Conservation (phyloP, 768 basidiomycete species). For the Tulasnella sp. region DNA sequence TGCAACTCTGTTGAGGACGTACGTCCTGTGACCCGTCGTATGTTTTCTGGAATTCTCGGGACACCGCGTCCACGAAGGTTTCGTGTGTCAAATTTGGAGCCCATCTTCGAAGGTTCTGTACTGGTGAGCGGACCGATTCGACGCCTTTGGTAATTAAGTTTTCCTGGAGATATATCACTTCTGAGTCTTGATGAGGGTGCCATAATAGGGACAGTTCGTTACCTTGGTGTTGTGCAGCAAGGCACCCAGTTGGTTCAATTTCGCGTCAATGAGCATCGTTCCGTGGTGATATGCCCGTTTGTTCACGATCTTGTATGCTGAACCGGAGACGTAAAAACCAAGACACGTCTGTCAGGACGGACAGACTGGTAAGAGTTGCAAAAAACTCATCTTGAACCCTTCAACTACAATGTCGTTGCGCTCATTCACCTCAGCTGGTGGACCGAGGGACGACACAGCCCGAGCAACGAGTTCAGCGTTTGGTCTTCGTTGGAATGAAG, state of each 20-base stretch:
- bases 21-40: conserved; percentile 46
- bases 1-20: not conserved
- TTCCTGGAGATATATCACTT: conserved; percentile 51
- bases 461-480: conserved; percentile 78
- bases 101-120: conserved; percentile 74
- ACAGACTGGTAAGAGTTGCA: conserved; percentile 14
- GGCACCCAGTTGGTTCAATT: conserved; percentile 70
- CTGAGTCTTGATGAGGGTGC: not conserved
- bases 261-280: conserved; percentile 93
- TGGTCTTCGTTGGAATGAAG: conserved; percentile 73
- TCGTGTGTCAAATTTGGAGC: conserved; percentile 62
- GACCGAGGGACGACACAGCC: conserved; percentile 74
- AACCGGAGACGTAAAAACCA: conserved; percentile 81
- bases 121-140: conserved; percentile 89
- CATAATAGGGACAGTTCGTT: conserved; percentile 35
- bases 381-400: conserved; percentile 78
- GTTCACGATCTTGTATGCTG: conserved; percentile 93
- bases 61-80: conserved; percentile 68
- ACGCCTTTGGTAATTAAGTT: conserved; percentile 84
- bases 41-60: conserved; percentile 64
- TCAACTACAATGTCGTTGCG: conserved; percentile 90
- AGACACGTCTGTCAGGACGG: conserved; percentile 26
- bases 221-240: conserved; percentile 71
- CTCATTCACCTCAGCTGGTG: conserved; percentile 77
- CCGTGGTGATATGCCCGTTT: conserved; percentile 96